Evolutionary conservation across 2,329 filamentous ascomycete species (phyloP).

Genomic region (Chaetomium olivaceum): DNA sequence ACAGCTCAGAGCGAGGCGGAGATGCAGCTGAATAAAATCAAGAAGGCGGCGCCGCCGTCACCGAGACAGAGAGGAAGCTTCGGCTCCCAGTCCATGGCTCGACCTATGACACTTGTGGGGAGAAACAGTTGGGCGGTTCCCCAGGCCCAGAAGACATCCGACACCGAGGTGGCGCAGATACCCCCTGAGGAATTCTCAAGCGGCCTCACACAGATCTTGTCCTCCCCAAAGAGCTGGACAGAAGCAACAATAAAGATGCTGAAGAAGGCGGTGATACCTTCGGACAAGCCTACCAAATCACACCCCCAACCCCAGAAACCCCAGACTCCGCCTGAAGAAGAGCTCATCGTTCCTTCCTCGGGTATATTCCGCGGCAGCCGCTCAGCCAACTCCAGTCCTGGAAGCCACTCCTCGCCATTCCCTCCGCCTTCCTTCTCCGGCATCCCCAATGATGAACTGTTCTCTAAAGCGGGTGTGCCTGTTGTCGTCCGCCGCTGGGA

Average conservation of each 20-base stretch:
- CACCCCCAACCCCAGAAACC: not conserved
- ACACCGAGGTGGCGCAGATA: conserved; percentile 34
- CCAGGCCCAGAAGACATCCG: conserved; percentile 30
- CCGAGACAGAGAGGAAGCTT: conserved; percentile 34
- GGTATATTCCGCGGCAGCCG: conserved; percentile 36
- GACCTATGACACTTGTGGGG: conserved; percentile 38
- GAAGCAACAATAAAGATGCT: conserved; percentile 38
- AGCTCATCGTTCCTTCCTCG: conserved; percentile 15
- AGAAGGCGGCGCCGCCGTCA: conserved; percentile 39
- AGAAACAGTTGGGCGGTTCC: conserved; percentile 40
- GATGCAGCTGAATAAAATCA: conserved; percentile 46
- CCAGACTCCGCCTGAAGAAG: conserved; percentile 16
- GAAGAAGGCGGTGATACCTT: conserved; percentile 32
- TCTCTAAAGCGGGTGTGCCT: conserved; percentile 13
- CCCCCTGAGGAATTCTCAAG: conserved; percentile 36
- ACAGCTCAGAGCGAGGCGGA: conserved; percentile 45
- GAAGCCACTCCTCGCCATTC: conserved; percentile 33
- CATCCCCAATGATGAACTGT: conserved; percentile 16
- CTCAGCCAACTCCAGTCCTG: conserved; percentile 39
- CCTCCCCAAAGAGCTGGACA: conserved; percentile 39
- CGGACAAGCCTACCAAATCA: not conserved
- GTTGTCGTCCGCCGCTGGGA: conserved; percentile 34
- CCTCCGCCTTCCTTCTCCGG: conserved; percentile 31
- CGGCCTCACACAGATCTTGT: conserved; percentile 32
- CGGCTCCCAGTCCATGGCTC: conserved; percentile 29